phyloP scores from a whole-genome alignment of 768 basidiomycete species.

The Gloeostereum incarnatum region DNA sequence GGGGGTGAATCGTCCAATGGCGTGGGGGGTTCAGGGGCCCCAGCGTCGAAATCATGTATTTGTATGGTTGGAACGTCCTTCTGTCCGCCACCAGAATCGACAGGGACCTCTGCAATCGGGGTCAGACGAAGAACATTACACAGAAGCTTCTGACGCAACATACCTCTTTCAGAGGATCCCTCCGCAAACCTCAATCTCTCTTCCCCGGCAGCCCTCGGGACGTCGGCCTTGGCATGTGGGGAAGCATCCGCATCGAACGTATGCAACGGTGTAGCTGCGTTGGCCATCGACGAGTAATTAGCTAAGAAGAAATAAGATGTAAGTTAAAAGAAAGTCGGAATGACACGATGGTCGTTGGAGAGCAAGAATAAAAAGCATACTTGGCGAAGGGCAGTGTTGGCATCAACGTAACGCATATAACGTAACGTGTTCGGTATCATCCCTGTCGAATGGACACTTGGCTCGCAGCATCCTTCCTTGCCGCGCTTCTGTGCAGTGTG shows the following conservation, averaged over 20 bases:
- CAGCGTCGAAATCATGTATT: constrained; percentile 43
- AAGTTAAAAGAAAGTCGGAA: no score
- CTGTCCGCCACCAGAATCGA: constrained; percentile 35
- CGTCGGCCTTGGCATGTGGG: constrained; percentile 66
- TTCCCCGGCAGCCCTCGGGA: constrained; percentile 41
- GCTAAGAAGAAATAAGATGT: no score
- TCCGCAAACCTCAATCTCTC: constrained; percentile 21
- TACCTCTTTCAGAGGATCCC: constrained; percentile 20
- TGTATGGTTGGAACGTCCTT: constrained; percentile 65
- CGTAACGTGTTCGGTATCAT: no score
- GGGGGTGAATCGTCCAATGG: constrained; percentile 16
- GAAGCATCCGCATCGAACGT: constrained; percentile 70
- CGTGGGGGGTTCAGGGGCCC: constrained; percentile 9
- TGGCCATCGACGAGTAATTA: no score
- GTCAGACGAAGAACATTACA: background rate
- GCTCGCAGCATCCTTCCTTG: no score
- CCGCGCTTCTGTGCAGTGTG: no score
- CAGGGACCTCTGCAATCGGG: constrained; percentile 22
- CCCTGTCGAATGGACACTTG: no score
- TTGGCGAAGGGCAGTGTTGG: no score
- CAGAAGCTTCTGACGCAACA: background rate
- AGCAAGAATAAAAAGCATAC: no score
- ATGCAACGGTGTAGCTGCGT: no score
- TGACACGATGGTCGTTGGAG: no score
- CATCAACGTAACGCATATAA: no score